These are phyloP conservation scores for Fusarium pseudograminearum DNA, from an alignment of 2,329 filamentous ascomycete genomes.

Conservation along the genomic window DNA sequence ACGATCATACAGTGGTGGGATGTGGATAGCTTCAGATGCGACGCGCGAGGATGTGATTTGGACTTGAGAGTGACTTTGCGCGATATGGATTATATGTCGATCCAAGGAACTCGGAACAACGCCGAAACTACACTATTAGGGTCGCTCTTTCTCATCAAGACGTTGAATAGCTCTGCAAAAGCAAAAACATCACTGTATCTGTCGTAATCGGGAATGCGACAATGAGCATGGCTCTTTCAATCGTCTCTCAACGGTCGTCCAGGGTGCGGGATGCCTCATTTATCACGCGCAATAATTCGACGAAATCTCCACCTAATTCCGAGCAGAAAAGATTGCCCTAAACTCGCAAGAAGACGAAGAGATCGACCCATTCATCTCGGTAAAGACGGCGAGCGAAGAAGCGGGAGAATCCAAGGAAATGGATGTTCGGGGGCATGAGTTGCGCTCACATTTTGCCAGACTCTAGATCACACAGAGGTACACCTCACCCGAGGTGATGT, in stretches of 20 bases:
- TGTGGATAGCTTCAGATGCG: constrained; percentile 54
- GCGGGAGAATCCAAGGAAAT: constrained; percentile 48
- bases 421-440: constrained; percentile 48
- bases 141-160: constrained; percentile 34
- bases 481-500: constrained; percentile 52
- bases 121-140: constrained; percentile 24
- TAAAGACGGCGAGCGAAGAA: constrained; percentile 48
- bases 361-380: constrained; percentile 51
- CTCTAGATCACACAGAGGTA: constrained; percentile 53
- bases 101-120: constrained; percentile 20
- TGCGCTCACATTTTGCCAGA: constrained; percentile 47
- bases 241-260: constrained; percentile 32
- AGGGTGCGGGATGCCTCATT: constrained; percentile 25
- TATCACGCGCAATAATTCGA: constrained; percentile 34
- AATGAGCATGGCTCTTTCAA: constrained; percentile 44
- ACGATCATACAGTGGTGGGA: constrained; percentile 36
- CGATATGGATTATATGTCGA: constrained; percentile 12
- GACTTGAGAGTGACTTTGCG: constrained; percentile 50
- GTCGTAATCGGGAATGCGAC: constrained; percentile 52
- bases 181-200: constrained; percentile 13
- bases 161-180: constrained; percentile 19
- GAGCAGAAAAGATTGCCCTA: constrained; percentile 43
- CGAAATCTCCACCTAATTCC: constrained; percentile 23
- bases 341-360: constrained; percentile 34
- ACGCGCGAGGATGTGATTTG: constrained; percentile 35